Percentiles rank a stretch among this genome's conserved stretches.
These are phyloP conservation scores for Hyaloscypha bicolor DNA, from an alignment of 495 filamentous ascomycete genomes.

Conservation along the genomic window DNA sequence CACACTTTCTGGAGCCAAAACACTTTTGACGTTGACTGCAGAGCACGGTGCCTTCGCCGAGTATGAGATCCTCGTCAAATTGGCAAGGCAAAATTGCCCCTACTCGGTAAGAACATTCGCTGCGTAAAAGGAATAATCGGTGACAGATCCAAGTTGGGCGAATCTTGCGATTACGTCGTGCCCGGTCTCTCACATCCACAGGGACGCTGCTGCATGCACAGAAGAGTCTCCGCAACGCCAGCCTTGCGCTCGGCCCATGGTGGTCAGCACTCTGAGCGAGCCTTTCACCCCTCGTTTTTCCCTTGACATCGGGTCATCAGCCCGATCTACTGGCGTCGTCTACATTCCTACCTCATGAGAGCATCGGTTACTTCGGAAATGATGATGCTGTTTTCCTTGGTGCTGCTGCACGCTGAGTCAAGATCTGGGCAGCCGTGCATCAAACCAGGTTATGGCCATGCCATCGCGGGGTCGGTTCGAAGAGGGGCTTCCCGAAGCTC, in stretches of 20 bases:
- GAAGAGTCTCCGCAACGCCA: not conserved
- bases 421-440: not conserved
- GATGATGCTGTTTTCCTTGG: not conserved
- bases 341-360: not conserved
- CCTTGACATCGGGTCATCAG: not conserved
- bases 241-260: not conserved
- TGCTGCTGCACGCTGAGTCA: not conserved
- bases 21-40: not conserved
- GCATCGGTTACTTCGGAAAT: not conserved
- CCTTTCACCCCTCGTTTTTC: not conserved
- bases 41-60: not conserved
- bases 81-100: not conserved
- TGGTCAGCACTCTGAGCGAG: not conserved
- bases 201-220: not conserved
- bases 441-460: too few relatives aligned
- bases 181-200: conserved; percentile 6
- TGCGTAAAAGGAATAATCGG: not conserved
- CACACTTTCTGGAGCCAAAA: not conserved
- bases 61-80: not conserved
- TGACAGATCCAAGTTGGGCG: not conserved
- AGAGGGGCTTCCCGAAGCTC: too few relatives aligned
- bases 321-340: not conserved
- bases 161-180: not conserved
- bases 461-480: not conserved
- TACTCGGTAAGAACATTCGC: not conserved